Base-by-base conservation (phyloP, 257 asterid species). In the Galeopsis tetrahit region DNA sequence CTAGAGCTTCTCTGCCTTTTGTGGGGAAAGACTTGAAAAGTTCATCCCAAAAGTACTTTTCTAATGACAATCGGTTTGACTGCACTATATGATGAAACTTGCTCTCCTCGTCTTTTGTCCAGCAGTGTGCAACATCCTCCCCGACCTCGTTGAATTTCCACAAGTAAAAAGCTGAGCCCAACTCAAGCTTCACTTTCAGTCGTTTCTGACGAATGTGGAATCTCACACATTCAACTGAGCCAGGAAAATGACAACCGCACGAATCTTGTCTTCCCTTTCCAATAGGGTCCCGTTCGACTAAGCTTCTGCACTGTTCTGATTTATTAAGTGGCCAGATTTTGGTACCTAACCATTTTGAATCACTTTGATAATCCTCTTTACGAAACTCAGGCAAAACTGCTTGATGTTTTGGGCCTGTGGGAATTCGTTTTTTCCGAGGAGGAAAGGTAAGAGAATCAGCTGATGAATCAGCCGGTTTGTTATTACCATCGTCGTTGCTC, bases 251-350 rank as follows among this genome's bases (percentile, higher is more conserved):
- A 68, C 96, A 90, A 13, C 92, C 89, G 60, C 96, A 90, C 0
- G 69, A 68, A 57, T 88, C 93, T 7, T 75, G 84, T 70, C 95
- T 82, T 42, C 96, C 96, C 49, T 83, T 86, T 31, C 95, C 96
- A 14, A 90, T 90, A 7, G 80, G 88, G 21, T 81, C 95, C 71
- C 87, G 75, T 66, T 90, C 93, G 9, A 85, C 80, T 59, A 88
- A 64, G 67, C 9, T 64, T 63, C 58, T 83, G 21, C 5, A 76
- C 2, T 35, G 71, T 64, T 77, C 89, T 2, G 55, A 49, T 63
- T 58, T 77, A 14, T 67, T 73, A 21, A 86, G 74, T 0, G 96
- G 96, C 96, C 96, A 90, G 69, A 83, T 17, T 55, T 46, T 84
- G 64, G 84, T 70, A 2, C 95, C 93, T 55, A 78, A 55, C 95